These are phyloP conservation scores for Rossbeevera mucosa DNA, from an alignment of 768 basidiomycete species.

Conservation along the genomic window DNA sequence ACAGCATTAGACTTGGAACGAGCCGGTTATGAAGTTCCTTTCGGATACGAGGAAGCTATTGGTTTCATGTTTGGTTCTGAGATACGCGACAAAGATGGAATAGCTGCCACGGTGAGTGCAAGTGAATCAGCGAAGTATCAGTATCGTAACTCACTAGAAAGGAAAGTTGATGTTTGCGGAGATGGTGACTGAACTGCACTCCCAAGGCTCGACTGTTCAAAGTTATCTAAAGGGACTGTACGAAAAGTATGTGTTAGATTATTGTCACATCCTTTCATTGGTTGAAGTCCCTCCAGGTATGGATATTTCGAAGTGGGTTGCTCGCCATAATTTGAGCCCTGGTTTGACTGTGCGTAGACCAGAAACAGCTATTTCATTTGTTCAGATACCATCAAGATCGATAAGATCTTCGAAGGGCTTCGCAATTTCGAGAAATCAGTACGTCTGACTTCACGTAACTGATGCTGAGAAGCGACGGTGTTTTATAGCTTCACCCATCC, in stretches of 20 bases:
- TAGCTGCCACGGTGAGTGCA: constrained; percentile 65
- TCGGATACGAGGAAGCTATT: constrained; percentile 91
- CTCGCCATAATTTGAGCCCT: not conserved
- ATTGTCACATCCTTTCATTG: not conserved
- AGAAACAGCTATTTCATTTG: constrained; percentile 83
- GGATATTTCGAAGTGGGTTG: constrained; percentile 65
- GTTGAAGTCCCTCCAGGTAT: constrained; percentile 43
- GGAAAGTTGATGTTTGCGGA: constrained; percentile 64
- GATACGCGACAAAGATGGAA: constrained; percentile 85
- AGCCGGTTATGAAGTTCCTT: constrained; percentile 67
- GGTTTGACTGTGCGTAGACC: constrained; percentile 41
- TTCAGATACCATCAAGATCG: constrained; percentile 57
- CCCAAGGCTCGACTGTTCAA: constrained; percentile 49
- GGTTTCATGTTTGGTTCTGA: constrained; percentile 83
- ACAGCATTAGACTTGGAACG: constrained; percentile 60
- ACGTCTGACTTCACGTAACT: constrained; percentile 2
- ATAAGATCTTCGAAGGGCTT: constrained; percentile 63
- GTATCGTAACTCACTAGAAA: not conserved
- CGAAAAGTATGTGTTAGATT: constrained; percentile 38
- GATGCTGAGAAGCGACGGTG: not conserved
- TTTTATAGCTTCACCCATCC: constrained; percentile 16
- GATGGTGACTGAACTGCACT: constrained; percentile 49
- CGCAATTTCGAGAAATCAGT: constrained; percentile 50
- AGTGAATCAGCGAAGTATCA: not conserved
- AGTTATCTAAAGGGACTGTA: constrained; percentile 62